Conservation (phyloP, 2,329 filamentous ascomycete genomes). For the Diaporthe capsici region DNA sequence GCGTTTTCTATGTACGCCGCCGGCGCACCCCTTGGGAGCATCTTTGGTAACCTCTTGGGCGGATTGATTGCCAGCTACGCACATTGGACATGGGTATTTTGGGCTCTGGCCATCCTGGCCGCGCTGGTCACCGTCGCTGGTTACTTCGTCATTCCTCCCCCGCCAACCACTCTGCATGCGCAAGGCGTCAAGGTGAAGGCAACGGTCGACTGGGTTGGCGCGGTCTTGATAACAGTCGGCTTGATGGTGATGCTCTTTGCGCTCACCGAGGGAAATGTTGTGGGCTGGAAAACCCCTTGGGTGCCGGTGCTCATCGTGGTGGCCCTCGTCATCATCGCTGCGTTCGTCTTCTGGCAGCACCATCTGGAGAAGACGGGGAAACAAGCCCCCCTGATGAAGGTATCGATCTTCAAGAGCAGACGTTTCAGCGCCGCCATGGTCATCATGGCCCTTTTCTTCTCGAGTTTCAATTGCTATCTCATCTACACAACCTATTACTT, state of each 20-base stretch:
- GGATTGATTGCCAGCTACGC: slow-evolving; percentile 75
- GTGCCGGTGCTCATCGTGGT: slow-evolving; percentile 72
- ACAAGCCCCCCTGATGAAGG: slow-evolving; percentile 73
- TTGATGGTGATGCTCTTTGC: slow-evolving; percentile 76
- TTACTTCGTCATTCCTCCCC: slow-evolving; percentile 71
- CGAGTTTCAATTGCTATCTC: slow-evolving; percentile 77
- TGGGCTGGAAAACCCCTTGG: slow-evolving; percentile 76
- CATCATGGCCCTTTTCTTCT: slow-evolving; percentile 77
- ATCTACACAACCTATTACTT: slow-evolving; percentile 79
- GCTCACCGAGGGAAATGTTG: slow-evolving; percentile 77
- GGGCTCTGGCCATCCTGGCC: slow-evolving; percentile 72
- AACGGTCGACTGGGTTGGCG: slow-evolving; percentile 77
- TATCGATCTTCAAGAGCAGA: slow-evolving; percentile 72
- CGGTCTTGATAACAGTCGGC: slow-evolving; percentile 72
- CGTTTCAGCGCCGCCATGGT: slow-evolving; percentile 74
- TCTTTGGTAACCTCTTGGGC: slow-evolving; percentile 75
- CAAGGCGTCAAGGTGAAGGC: slow-evolving; percentile 54
- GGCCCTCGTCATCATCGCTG: slow-evolving; percentile 67
- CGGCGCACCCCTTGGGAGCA: slow-evolving; percentile 74
- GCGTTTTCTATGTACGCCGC: slow-evolving; percentile 77
- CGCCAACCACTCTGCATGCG: slow-evolving; percentile 53
- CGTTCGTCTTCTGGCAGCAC: slow-evolving; percentile 74
- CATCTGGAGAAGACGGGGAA: slow-evolving; percentile 67
- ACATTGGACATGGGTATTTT: slow-evolving; percentile 78
- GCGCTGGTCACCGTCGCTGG: slow-evolving; percentile 69